Evolutionary conservation across 306 rosid species (phyloP), one percentile per base, ranked within the genome.

Genomic region (Cicer chorassanicum): DNA sequence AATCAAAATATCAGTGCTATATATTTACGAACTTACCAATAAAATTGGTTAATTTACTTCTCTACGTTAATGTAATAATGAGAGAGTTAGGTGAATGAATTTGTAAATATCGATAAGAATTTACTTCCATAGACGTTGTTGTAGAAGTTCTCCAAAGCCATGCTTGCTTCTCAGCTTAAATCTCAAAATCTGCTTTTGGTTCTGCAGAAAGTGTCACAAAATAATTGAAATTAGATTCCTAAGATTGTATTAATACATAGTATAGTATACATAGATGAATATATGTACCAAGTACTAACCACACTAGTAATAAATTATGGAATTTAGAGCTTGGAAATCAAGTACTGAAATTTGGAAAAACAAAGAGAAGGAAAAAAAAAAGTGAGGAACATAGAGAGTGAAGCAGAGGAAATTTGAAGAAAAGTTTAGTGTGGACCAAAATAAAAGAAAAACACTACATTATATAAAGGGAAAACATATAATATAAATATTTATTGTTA

Each of bases 81-180:
- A 8, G 29, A 63, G 1, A 8, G 5, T 34, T 4, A 12, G 7
- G 7, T 29, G 36, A 5, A 66, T 40, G 6, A 65, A 75, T 44
- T 49, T 75, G 11, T 51, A 16, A 42, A 43, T 8, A 57, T 9
- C 36, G 75, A 54, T 10, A 18, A 40, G 12, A 56, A 85, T 89
- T 88, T 85, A 88, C 91, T 72, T n/a, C n/a, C n/a, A n/a, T n/a
- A n/a, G n/a, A n/a, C n/a, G n/a, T n/a, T n/a, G 63, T 43, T 39
- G 80, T 74, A 62, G 51, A 78, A 73, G 54, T 76, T 82, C 81
- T 85, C 83, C 82, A 75, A 49, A 70, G 55, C 8, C 91, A 88
- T 88, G 79, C 72, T 87, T 68, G 57, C 64, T 64, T 65, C 64
- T 49, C 67, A 77, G 48, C 74, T 54, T 74, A 64, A 76, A 65